Conservation (phyloP, 2,329 filamentous ascomycete genomes). For the Talaromyces piceae region DNA sequence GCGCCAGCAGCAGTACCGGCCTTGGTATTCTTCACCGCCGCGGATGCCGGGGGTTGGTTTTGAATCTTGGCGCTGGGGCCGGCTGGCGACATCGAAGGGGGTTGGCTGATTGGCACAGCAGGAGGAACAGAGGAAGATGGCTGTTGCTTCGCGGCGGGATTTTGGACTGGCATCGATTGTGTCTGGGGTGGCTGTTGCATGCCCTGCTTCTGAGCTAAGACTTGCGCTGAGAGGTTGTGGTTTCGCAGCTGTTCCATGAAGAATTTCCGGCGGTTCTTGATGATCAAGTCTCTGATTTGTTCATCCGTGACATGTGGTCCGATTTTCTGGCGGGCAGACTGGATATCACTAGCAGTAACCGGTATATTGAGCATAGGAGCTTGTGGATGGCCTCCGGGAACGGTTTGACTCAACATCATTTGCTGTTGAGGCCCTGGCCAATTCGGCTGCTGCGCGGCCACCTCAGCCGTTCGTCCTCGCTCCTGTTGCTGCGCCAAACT, state of each 20-base stretch:
- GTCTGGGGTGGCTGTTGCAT: constrained; percentile 20
- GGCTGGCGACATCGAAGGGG: constrained; percentile 19
- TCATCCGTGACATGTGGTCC: constrained; percentile 36
- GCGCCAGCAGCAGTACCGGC: constrained; percentile 20
- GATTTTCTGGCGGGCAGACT: constrained; percentile 28
- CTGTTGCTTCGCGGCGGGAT: constrained; percentile 20
- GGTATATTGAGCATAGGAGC: constrained; percentile 13
- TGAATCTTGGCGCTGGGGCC: constrained; percentile 7
- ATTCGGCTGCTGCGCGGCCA: constrained; percentile 17
- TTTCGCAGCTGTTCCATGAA: constrained; percentile 21
- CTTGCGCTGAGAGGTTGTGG: constrained; percentile 18
- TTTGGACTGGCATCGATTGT: constrained; percentile 18
- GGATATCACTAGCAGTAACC: constrained; percentile 29
- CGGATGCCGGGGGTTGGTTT: constrained; percentile 1
- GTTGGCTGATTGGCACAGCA: constrained; percentile 15
- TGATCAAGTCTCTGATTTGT: constrained; percentile 31
- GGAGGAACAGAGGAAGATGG: constrained; percentile 11
- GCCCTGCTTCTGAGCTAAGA: constrained; percentile 14
- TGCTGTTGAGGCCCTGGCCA: constrained; percentile 22
- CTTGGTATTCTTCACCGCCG: constrained; percentile 4
- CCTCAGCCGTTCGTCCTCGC: constrained; percentile 14
- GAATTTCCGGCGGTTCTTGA: constrained; percentile 30
- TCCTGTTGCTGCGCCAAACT: constrained; percentile 17
- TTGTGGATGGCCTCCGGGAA: constrained; percentile 23
- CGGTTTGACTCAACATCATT: constrained; percentile 22